A percentile compares a stretch with the other conserved stretches of the same genome.
Evolutionary conservation across 2,329 filamentous ascomycete genomes (phyloP).

Genomic region (Calonectria hawksworthii): DNA sequence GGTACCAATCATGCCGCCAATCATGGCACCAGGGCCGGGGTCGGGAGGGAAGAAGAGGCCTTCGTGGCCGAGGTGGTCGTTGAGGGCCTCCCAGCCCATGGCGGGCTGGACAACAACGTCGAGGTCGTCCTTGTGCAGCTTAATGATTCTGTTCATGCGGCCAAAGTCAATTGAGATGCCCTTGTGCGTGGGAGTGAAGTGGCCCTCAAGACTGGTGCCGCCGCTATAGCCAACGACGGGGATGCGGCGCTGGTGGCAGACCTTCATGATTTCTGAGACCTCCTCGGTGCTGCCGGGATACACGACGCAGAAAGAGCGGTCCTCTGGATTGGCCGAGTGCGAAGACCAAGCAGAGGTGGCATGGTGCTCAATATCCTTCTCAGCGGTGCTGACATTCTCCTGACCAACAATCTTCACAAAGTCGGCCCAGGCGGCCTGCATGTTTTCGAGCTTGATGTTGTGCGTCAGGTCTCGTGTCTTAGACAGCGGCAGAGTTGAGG

Average conservation of each 20-base stretch:
- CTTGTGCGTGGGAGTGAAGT: slow-evolving; percentile 85
- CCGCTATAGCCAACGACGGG: slow-evolving; percentile 91
- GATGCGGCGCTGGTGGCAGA: slow-evolving; percentile 85
- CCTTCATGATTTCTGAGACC: slow-evolving; percentile 88
- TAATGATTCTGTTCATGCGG: slow-evolving; percentile 85
- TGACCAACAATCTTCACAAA: slow-evolving; percentile 74
- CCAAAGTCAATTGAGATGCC: slow-evolving; percentile 90
- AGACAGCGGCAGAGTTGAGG: slow-evolving; percentile 72
- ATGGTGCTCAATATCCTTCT: slow-evolving; percentile 69
- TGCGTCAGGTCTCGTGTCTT: slow-evolving; percentile 66
- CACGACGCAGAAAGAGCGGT: slow-evolving; percentile 78
- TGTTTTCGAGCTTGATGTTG: slow-evolving; percentile 72
- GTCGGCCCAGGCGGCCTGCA: slow-evolving; percentile 79
- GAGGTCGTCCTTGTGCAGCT: slow-evolving; percentile 82
- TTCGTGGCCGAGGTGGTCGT: slow-evolving; percentile 79
- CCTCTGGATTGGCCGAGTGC: slow-evolving; percentile 62
- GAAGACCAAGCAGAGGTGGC: slow-evolving; percentile 75
- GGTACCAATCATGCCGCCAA: slow-evolving; percentile 89
- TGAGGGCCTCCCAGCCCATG: slow-evolving; percentile 88
- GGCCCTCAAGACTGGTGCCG: slow-evolving; percentile 90
- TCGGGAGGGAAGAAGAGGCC: slow-evolving; percentile 94
- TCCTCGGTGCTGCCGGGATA: slow-evolving; percentile 85
- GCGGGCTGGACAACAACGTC: slow-evolving; percentile 85
- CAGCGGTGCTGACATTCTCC: slow-evolving; percentile 74
- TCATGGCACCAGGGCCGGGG: slow-evolving; percentile 91